Base-by-base conservation (phyloP, 768 basidiomycete genomes). In the Leccinum olivaceopallidum region DNA sequence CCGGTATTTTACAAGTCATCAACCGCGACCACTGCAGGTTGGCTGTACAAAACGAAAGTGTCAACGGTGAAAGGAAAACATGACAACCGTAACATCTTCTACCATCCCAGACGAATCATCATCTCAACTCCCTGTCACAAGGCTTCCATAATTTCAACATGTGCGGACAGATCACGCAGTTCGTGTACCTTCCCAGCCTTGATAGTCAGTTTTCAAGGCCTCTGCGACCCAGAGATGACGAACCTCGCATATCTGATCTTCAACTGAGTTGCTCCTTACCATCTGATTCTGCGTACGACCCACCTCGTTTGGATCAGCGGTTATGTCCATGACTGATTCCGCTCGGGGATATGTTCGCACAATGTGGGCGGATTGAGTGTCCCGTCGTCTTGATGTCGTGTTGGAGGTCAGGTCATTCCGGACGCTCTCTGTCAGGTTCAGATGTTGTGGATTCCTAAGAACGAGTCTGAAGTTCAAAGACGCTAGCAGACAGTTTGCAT, bases 381-480 rank as follows among this genome's bases (percentile, higher is more conserved):
- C 18, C 18, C 39, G 5, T 42, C 18, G 18, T 0, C 39, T 4
- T 18, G 18, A 5, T 18, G 2, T 42, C 39, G 39, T 18, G 14
- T 16, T 34, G 12, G 32, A 12, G 12, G 32, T 1, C 56, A 4
- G 1, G 24, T 57, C 34, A 2, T 55, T 13, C 24, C 0, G 36
- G 18, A 54, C 51, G 2, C 6, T 57, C 6, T 4, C 12, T 2
- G 56, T 57, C 34, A 28, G 18, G 8, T 14, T 16, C 5, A 24
- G n/a, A 9, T 26, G 37, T 5, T 3, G 13, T 3, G n/a, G 51
- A 16, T 4, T 26, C 22, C 56, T 36, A n/a, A 57, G 50, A n/a
- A 57, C 22, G 5, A 57, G 56, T 24, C 56, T 32, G 22, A 57
- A 53, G 20, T 67, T 67, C 49, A 67, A 20, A 1, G 60, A 47